Evolutionary conservation across 2,329 filamentous ascomycete species (phyloP).

Genomic region (Dendrostoma leiphaemia): DNA sequence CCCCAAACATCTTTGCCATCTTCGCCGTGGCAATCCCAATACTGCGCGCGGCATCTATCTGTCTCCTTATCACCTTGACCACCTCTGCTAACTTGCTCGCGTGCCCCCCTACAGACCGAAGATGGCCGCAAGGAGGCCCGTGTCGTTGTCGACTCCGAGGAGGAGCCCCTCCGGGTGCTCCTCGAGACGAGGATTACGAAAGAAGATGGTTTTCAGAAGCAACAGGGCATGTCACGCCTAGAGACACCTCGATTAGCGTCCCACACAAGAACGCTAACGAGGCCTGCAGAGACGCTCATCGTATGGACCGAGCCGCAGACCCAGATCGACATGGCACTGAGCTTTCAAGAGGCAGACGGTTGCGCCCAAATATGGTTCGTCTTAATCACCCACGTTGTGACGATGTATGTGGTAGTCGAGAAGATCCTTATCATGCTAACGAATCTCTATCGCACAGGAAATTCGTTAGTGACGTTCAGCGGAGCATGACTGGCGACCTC

Average conservation of each 20-base stretch:
- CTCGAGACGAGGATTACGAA: conserved; percentile 88
- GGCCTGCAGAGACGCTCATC: conserved; percentile 78
- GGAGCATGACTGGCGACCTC: conserved; percentile 62
- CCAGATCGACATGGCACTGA: conserved; percentile 93
- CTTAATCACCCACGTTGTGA: background rate
- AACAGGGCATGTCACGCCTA: conserved; percentile 71
- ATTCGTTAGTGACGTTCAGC: conserved; percentile 84
- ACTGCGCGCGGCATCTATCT: background rate
- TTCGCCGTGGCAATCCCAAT: background rate
- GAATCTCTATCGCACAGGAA: conserved; percentile 57
- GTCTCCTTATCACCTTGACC: background rate
- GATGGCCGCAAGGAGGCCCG: conserved; percentile 74
- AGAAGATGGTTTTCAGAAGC: conserved; percentile 96
- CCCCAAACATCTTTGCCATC: background rate
- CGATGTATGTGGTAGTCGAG: background rate
- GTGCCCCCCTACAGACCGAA: conserved; percentile 41
- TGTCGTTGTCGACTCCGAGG: conserved; percentile 91
- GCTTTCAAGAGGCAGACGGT: conserved; percentile 95
- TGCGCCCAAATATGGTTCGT: conserved; percentile 86
- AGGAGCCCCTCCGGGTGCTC: conserved; percentile 78
- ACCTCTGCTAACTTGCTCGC: conserved; percentile 23
- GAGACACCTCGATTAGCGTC: conserved; percentile 20
- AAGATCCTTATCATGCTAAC: conserved; percentile 23
- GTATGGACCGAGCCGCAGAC: conserved; percentile 90
- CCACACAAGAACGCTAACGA: conserved; percentile 27